Evolutionary conservation across 108 stramenopile genomes (phyloP), one percentile per base, ranked within the genome.

Genomic region (Craspedostauros australis): DNA sequence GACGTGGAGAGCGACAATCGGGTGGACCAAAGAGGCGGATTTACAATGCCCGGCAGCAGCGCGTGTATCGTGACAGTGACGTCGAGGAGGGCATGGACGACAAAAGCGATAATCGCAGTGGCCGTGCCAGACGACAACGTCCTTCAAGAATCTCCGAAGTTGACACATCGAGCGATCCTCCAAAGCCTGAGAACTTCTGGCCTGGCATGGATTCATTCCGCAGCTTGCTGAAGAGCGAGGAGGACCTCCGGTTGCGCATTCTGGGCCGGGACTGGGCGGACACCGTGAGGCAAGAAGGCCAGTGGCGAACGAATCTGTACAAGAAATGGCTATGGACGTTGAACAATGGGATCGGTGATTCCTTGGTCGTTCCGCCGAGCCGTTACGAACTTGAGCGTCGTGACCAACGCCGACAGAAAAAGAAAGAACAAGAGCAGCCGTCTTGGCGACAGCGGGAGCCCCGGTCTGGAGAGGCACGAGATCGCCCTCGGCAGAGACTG

Each of bases 251-350:
- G 18, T 23, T 86, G 33, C 38, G 62, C 12, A 76, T 87, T 25
- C 57, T 89, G 9, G 89, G 89, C 16, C 66, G 72, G 1, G 83
- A 78, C 27, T 85, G 78, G 78, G 70, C 68, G 37, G 66, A 76
- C 15, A 54, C 58, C 24, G 80, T 91, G 8, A 69, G 76, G 48
- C 76, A 86, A 51, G 89, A 91, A 65, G 78, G 80, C 53, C 63
- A 77, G 20, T 91, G 85, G 89, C 55, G 89, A 45, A 63, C 76
- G 41, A 57, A 85, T 47, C 62, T 87, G 48, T 91, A 91, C 64
- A 87, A 91, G 49, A 53, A 70, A 25, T 91, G 85, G 83, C 66
- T 91, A 32, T 75, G 66, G 60, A 65, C 58, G 33, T 37, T 86
- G 42, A 60, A 84, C 61, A 70, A 82, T 34, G 85, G 85, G 9